Percentiles rank a stretch among this genome's conserved stretches.
phyloP scores from a whole-genome alignment of 768 basidiomycete species.

The Arthromyces matolae region DNA sequence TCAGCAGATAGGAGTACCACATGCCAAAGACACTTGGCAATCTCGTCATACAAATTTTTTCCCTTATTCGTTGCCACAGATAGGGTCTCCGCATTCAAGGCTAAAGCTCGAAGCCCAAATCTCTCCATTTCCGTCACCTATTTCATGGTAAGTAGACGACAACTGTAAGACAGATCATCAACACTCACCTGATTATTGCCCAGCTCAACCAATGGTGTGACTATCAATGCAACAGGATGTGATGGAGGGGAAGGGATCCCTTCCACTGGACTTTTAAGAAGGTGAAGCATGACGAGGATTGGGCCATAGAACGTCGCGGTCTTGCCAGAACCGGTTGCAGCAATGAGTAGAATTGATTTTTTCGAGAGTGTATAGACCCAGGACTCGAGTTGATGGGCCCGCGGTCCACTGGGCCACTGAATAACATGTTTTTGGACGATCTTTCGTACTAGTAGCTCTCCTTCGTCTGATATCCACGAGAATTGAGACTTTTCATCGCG shows the following conservation, averaged over 20 bases:
- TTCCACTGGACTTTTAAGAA: slow-evolving; percentile 2
- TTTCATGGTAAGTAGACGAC: not conserved
- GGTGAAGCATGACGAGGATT: slow-evolving; percentile 17
- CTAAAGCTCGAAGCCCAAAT: not conserved
- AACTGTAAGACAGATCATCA: not conserved
- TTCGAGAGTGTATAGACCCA: slow-evolving; percentile 13
- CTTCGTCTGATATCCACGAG: slow-evolving; percentile 4
- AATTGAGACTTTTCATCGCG: not conserved
- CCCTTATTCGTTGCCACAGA: not conserved
- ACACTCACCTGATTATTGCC: slow-evolving; percentile 19
- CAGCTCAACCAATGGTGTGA: slow-evolving; percentile 21
- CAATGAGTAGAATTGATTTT: slow-evolving; percentile 17
- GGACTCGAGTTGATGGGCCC: not conserved
- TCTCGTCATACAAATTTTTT: not conserved
- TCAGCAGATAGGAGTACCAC: not conserved
- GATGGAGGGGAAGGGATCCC: slow-evolving; percentile 5
- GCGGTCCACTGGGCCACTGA: slow-evolving; percentile 3
- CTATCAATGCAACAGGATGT: slow-evolving; percentile 16
- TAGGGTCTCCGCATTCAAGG: not conserved
- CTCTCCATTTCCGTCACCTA: not conserved
- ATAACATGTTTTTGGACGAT: slow-evolving; percentile 2
- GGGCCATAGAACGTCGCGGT: slow-evolving; percentile 16
- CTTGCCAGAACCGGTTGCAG: slow-evolving; percentile 19
- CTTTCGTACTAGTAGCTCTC: not conserved
- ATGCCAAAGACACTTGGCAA: no score